Conservation (phyloP, 805 yeast genomes). For the Ogataea neopini region DNA sequence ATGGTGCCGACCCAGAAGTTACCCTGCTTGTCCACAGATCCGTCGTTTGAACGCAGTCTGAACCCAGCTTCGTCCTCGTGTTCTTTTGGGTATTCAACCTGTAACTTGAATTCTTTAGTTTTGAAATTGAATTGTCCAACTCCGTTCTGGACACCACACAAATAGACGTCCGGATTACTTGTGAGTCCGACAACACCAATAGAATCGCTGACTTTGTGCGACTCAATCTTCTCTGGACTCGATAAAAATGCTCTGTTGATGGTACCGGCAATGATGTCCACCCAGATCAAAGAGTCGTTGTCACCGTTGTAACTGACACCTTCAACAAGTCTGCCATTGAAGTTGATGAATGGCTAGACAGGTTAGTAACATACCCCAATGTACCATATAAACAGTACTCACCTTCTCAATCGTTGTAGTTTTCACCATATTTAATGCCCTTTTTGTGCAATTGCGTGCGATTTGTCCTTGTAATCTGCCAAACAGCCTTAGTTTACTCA, state of each 20-base stretch:
- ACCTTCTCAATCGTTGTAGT: conserved; percentile 18
- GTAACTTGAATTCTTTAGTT: conserved; percentile 39
- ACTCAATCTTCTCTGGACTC: conserved; percentile 33
- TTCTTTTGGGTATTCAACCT: conserved; percentile 42
- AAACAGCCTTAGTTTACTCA: neutral
- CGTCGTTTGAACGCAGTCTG: conserved; percentile 74
- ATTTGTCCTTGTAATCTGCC: neutral
- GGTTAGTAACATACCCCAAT: neutral
- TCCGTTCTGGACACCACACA: conserved; percentile 68
- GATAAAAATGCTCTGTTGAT: conserved; percentile 38
- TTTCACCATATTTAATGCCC: conserved; percentile 13
- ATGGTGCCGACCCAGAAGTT: conserved; percentile 81
- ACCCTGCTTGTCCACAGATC: conserved; percentile 75
- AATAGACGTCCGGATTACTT: conserved; percentile 48
- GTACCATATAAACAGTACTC: conserved; percentile 2
- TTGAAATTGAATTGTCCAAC: conserved; percentile 54
- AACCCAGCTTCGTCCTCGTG: conserved; percentile 30
- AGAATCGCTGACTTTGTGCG: conserved; percentile 40
- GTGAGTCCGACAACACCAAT: conserved; percentile 79
- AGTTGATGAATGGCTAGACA: conserved; percentile 28
- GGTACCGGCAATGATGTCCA: conserved; percentile 45
- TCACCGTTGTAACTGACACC: conserved; percentile 64
- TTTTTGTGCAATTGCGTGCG: neutral
- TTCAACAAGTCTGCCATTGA: conserved; percentile 54
- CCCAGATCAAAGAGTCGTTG: conserved; percentile 53